Evolutionary conservation across 2,329 filamentous ascomycete genomes (phyloP).

Genomic region (Catunica adiposa): DNA sequence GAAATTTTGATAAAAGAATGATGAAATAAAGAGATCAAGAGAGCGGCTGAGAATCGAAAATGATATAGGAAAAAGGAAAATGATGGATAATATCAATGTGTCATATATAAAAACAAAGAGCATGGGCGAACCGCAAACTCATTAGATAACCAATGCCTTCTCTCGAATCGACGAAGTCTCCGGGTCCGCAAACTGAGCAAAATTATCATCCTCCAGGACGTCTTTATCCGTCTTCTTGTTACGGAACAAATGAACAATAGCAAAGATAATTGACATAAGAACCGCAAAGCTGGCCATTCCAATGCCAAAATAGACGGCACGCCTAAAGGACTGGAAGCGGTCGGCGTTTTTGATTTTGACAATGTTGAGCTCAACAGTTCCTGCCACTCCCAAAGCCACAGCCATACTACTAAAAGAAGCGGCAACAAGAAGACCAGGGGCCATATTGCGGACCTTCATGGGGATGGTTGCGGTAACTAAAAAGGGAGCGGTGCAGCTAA

Average conservation of each 20-base stretch:
- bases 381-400: constrained; percentile 47
- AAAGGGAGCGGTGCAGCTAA: constrained; percentile 43
- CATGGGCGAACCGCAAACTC: background rate
- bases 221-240: background rate
- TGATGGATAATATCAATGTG: background rate
- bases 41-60: background rate
- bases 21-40: background rate
- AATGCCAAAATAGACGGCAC: constrained; percentile 26
- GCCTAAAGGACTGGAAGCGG: constrained; percentile 22
- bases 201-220: constrained; percentile 1
- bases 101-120: background rate
- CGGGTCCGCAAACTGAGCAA: background rate
- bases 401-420: constrained; percentile 53
- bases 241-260: background rate
- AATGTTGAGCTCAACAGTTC: constrained; percentile 38
- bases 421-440: constrained; percentile 40
- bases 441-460: constrained; percentile 29
- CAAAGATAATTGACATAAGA: constrained; percentile 17
- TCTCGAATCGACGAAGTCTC: constrained; percentile 1
- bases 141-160: constrained; percentile 9
- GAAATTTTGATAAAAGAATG: constrained; percentile 1
- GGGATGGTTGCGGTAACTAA: constrained; percentile 37
- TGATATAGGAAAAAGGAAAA: background rate
- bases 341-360: constrained; percentile 17
- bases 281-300: constrained; percentile 24